Evolutionary conservation across 768 basidiomycete species (phyloP).

Genomic region (Ephemerocybe angulata): DNA sequence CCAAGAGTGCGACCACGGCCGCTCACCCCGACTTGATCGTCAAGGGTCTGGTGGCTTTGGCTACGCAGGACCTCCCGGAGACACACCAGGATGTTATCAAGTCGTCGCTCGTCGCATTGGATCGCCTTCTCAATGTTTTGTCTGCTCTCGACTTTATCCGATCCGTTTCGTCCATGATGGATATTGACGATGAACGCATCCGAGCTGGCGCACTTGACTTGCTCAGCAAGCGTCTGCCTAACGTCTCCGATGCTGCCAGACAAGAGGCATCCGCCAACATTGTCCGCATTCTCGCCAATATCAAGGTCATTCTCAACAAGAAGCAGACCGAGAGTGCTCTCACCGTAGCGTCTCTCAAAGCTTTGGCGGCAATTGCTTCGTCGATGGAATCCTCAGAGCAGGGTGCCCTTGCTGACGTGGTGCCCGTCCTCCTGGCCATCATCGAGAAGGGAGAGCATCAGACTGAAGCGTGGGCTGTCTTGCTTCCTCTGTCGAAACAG

Average conservation of each 20-base stretch:
- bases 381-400: constrained; percentile 69
- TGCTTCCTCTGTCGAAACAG: constrained; percentile 61
- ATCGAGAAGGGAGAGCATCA: constrained; percentile 39
- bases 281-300: constrained; percentile 46
- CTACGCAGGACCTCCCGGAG: constrained; percentile 29
- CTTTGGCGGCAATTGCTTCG: constrained; percentile 55
- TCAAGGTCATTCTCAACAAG: constrained; percentile 44
- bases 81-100: constrained; percentile 39
- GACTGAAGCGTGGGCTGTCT: constrained; percentile 45
- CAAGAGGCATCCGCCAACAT: constrained; percentile 46
- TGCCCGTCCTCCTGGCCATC: constrained; percentile 56
- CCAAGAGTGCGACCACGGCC: constrained; percentile 16
- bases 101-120: constrained; percentile 49
- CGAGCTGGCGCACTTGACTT: constrained; percentile 68
- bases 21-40: constrained; percentile 45
- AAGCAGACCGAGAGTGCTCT: constrained; percentile 37
- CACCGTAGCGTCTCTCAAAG: constrained; percentile 49
- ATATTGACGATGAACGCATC: constrained; percentile 54
- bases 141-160: constrained; percentile 67
- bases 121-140: constrained; percentile 56
- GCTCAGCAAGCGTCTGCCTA: constrained; percentile 60
- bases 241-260: constrained; percentile 56
- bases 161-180: constrained; percentile 52
- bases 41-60: constrained; percentile 42
- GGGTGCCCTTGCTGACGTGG: constrained; percentile 47